phyloP scores from a whole-genome alignment of 2,329 filamentous ascomycete genomes.

The Trichoderma lentiforme region DNA sequence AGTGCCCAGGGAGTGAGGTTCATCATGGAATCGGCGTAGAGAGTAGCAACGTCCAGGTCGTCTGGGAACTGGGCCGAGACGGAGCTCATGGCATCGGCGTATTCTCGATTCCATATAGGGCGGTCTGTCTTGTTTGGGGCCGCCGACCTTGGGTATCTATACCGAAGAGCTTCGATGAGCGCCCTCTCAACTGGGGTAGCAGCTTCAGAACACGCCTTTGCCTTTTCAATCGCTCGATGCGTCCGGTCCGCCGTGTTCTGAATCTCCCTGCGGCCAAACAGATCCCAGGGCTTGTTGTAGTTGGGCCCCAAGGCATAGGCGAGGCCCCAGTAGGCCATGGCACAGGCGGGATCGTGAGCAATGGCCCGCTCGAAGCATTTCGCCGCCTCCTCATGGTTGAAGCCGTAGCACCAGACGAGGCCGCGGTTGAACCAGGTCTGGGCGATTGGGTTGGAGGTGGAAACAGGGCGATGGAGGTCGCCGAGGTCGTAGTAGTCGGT shows the following conservation, averaged over 20 bases:
- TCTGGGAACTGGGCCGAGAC: conserved; percentile 37
- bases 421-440: conserved; percentile 70
- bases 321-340: conserved; percentile 67
- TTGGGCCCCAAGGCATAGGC: conserved; percentile 73
- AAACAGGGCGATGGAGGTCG: conserved; percentile 52
- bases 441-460: conserved; percentile 47
- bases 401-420: conserved; percentile 70
- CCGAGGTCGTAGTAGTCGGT: conserved; percentile 60
- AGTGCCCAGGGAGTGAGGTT: conserved; percentile 47
- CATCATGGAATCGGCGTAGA: conserved; percentile 45
- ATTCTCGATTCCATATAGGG: conserved; percentile 36
- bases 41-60: conserved; percentile 38
- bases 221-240: conserved; percentile 30
- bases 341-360: conserved; percentile 49
- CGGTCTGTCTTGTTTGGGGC: conserved; percentile 45
- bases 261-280: conserved; percentile 63
- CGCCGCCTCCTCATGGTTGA: conserved; percentile 71
- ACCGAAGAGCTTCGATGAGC: conserved; percentile 59
- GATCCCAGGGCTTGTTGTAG: conserved; percentile 72
- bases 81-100: conserved; percentile 39
- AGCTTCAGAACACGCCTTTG: conserved; percentile 23
- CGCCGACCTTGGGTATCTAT: conserved; percentile 55
- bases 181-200: conserved; percentile 50
- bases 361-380: conserved; percentile 62
- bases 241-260: conserved; percentile 42